Conservation (phyloP, 106 monocot species). For the Apostasia shenzhenica region DNA sequence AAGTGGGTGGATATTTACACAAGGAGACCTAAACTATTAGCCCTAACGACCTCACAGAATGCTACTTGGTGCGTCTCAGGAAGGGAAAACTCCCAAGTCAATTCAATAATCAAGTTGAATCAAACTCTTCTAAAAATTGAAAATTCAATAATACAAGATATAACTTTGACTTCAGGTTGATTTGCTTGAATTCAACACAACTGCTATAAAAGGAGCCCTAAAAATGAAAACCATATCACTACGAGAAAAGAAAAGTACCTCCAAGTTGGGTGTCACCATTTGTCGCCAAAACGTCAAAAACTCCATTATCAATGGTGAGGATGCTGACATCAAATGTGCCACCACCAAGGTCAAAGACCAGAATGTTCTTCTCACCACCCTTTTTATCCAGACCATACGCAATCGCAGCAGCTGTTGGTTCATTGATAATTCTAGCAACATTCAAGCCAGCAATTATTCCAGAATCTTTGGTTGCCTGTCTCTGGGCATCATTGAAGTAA, state of each 20-base stretch:
- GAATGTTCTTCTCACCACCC: slow-evolving; percentile 35
- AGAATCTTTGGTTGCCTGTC: slow-evolving; percentile 34
- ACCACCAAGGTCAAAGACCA: slow-evolving; percentile 28
- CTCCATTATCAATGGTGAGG: slow-evolving; percentile 26
- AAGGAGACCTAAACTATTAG: too few species aligned
- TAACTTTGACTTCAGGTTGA: too few species aligned
- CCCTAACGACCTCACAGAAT: too few species aligned
- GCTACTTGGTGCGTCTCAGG: too few species aligned
- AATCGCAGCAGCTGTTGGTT: slow-evolving; percentile 34
- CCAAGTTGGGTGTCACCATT: slow-evolving; percentile 33
- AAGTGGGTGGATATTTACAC: too few species aligned
- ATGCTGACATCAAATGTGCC: slow-evolving; percentile 35
- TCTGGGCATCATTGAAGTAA: slow-evolving; percentile 36
- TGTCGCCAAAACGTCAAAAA: slow-evolving; percentile 27
- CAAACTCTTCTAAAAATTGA: too few species aligned
- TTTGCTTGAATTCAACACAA: too few species aligned
- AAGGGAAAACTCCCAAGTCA: too few species aligned
- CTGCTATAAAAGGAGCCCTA: too few species aligned
- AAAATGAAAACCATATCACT: too few species aligned
- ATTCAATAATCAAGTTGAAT: too few species aligned
- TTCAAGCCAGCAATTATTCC: slow-evolving; percentile 24
- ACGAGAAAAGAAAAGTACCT: slow-evolving; percentile 8
- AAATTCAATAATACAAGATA: too few species aligned
- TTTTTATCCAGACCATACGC: slow-evolving; percentile 30
- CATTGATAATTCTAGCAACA: slow-evolving; percentile 28